These are phyloP conservation scores for Steccherinum ochraceum DNA, from an alignment of 768 basidiomycete species.

Conservation along the genomic window DNA sequence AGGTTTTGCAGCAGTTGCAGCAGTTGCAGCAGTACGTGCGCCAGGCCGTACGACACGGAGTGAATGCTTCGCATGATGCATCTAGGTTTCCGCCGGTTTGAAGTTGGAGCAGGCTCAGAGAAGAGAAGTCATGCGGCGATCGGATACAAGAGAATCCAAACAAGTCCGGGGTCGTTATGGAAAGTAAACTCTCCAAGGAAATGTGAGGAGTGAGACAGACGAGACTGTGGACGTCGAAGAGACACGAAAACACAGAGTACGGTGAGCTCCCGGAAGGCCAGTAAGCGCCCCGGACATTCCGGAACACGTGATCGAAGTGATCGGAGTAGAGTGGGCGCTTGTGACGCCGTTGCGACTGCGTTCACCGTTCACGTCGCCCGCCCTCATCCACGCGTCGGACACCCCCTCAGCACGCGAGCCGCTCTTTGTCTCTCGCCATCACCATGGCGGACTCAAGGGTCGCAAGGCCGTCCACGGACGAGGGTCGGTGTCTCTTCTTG, in stretches of 20 bases:
- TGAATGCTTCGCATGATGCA: slow-evolving; percentile 18
- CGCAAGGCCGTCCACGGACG: slow-evolving; percentile 49
- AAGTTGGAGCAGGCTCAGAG: not conserved
- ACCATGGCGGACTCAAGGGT: slow-evolving; percentile 48
- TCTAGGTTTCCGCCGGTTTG: slow-evolving; percentile 1
- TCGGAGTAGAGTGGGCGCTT: not conserved
- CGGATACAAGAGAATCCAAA: not conserved
- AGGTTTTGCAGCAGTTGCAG: slow-evolving; percentile 17
- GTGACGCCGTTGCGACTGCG: too few species aligned
- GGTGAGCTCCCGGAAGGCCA: too few species aligned
- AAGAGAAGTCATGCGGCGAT: not conserved
- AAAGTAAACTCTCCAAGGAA: too few species aligned
- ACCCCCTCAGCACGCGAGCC: not conserved
- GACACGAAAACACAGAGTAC: too few species aligned
- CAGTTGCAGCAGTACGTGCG: slow-evolving; percentile 14
- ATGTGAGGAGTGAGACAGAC: too few species aligned
- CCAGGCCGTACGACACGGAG: slow-evolving; percentile 12
- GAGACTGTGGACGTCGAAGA: too few species aligned
- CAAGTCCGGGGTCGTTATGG: not conserved
- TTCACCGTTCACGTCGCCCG: not conserved
- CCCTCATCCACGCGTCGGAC: not conserved
- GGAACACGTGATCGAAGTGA: not conserved
- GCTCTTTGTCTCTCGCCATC: slow-evolving; percentile 14
- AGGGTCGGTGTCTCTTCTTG: slow-evolving; percentile 32
- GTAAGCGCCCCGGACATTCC: too few species aligned